A percentile compares a stretch with the other conserved stretches of the same genome.
Conservation (phyloP, 306 rosid genomes). For the Citrullus amarus region DNA sequence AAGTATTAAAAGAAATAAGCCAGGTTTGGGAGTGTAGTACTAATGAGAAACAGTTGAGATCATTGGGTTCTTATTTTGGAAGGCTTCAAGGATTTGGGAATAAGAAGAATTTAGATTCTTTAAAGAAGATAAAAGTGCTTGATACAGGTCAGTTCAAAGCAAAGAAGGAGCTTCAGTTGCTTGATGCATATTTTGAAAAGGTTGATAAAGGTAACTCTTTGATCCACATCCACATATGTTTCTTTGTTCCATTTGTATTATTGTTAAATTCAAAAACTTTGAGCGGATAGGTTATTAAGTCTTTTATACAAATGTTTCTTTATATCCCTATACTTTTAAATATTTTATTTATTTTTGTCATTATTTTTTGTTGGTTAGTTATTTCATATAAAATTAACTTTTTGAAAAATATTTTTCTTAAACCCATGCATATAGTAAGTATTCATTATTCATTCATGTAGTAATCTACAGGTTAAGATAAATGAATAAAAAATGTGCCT, state of each 20-base stretch:
- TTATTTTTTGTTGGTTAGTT: too few species aligned
- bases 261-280: not conserved
- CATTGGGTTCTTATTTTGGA: slow-evolving; percentile 50
- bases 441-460: too few species aligned
- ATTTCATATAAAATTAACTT: too few species aligned
- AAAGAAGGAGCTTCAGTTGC: slow-evolving; percentile 42
- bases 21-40: not conserved
- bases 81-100: slow-evolving; percentile 33
- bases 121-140: slow-evolving; percentile 19
- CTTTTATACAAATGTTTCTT: too few species aligned
- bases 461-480: too few species aligned
- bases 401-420: too few species aligned
- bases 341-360: too few species aligned
- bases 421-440: too few species aligned
- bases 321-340: too few species aligned
- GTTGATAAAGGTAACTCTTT: slow-evolving; percentile 31
- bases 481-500: too few species aligned
- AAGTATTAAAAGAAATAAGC: not conserved
- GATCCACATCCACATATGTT: not conserved
- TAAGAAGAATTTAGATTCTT: slow-evolving; percentile 13
- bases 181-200: slow-evolving; percentile 57
- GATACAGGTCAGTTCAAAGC: slow-evolving; percentile 17
- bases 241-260: not conserved
- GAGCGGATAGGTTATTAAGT: not conserved
- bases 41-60: slow-evolving; percentile 41